Evolutionary conservation across 108 stramenopile genomes (phyloP), one percentile per base, ranked within the genome.

Genomic region (Skeletonema tropicum): DNA sequence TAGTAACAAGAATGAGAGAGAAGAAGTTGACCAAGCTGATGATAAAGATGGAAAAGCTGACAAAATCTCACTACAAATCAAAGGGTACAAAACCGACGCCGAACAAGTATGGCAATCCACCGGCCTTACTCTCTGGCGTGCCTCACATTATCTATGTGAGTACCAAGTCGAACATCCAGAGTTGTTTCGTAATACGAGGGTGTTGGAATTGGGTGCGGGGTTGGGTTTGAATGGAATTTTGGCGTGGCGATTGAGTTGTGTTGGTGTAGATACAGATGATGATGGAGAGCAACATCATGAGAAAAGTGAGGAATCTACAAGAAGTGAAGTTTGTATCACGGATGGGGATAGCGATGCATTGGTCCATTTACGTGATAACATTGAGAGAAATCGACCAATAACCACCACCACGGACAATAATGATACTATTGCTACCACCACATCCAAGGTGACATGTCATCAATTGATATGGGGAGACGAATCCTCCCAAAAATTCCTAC

Each of bases 51-150:
- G 19, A 45, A 35, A 17, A 55, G 68, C 10, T 60, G 61, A 64
- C 21, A 21, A 19, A 23, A 86, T 90, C 17, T 66, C 75, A 1
- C 73, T 94, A 39, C 45, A 74, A 49, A 36, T 94, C n/a, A 45
- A 74, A 26, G 89, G 89, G 6, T 85, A 81, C 67, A 76, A 79
- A 64, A 57, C 73, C 17, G 82, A 86, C 21, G 75, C 86, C 11
- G 91, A 88, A 12, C 78, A 85, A 73, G 86, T 87, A 31, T 88
- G 84, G 87, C 79, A 90, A 60, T 89, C 89, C 17, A 94, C 93
- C 19, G 93, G 93, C 7, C 65, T 91, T 32, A 91, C 93, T 25
- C 60, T 94, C 17, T 94, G 93, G 93, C 85, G 83, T 15, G 87
- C 90, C 0, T 86, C 88, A 10, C 73, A 91, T 12, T 79, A 83